Evolutionary conservation across 768 basidiomycete species (phyloP), one percentile per base, ranked within the genome.

Genomic region (Suillus occidentalis): DNA sequence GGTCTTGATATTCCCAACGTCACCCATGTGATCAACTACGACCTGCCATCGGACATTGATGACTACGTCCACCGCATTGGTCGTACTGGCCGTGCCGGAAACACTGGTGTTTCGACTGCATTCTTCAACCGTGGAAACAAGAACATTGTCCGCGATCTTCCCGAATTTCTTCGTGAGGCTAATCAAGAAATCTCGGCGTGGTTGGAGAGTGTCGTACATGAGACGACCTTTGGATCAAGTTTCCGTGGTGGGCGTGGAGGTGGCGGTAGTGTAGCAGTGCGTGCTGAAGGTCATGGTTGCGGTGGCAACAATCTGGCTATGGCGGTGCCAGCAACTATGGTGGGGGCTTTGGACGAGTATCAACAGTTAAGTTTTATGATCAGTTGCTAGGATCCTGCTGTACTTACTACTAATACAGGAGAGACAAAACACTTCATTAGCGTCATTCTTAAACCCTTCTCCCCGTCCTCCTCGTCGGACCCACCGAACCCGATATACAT

Each of bases 1-100:
- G 97, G 97, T 73, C 88, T 99, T 70, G 97, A 99, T 79, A 99
- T 99, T 71, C 97, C 97, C 67, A 97, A 99, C 78, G 97, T 99
- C 73, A 97, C 93, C 18, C 97, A 99, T 76, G 97, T 99, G 73
- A 85, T 99, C 82, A 97, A 98, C 78, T 99, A 98, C 78, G 97
- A 99, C 76, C 84, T 99, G 6, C 97, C 97, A 14, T 91, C 91
- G 66, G 97, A 99, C 80, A 96, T 99, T 68, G 97, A 99, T 73
- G 97, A 99, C 78, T 99, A 99, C 79, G 96, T 99, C 55, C 96
- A 99, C 76, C 95, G 95, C 73, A 97, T 96, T 72, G 95, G 95
- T 83, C 92, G 95, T 83, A 97, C 95, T 16, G 97, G 97, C 53
- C 96, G 97, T 86, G 97, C 97, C 10, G 97, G 97, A 58, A 99